These are phyloP conservation scores for Calonectria crousiana DNA, from an alignment of 2,329 filamentous ascomycete species.

Conservation along the genomic window DNA sequence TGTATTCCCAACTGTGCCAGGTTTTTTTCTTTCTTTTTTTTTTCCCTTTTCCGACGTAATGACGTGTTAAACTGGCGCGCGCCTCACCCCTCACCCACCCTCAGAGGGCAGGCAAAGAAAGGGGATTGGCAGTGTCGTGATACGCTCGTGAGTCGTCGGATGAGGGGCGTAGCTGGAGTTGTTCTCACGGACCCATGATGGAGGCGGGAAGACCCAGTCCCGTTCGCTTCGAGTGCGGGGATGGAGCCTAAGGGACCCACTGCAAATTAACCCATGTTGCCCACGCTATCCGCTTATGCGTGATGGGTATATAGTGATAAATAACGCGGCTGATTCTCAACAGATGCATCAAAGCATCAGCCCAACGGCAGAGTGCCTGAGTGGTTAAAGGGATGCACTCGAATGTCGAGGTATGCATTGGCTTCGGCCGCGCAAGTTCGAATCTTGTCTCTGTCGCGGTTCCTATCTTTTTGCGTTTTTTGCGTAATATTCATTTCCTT, in stretches of 20 bases:
- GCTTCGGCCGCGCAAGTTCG: constrained; percentile 37
- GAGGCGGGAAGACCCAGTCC: background rate
- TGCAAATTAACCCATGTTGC: background rate
- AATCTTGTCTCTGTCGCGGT: constrained; percentile 34
- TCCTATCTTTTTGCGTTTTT: constrained; percentile 4
- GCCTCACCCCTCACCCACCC: background rate
- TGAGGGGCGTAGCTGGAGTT: background rate
- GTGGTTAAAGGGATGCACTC: constrained; percentile 35
- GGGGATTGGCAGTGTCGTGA: background rate
- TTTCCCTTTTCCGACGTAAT: background rate
- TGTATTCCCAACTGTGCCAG: background rate
- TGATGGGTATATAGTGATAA: background rate
- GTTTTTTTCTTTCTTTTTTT: background rate
- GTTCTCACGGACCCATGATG: background rate
- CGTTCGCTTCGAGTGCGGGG: background rate
- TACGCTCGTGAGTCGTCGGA: background rate
- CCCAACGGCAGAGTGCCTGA: constrained; percentile 30
- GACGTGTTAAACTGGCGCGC: background rate
- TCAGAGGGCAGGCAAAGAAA: background rate
- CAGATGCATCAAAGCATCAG: background rate
- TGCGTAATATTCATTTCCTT: background rate
- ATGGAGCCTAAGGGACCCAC: background rate
- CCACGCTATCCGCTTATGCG: background rate
- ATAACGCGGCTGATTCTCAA: background rate
- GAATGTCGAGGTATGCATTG: constrained; percentile 27